Evolutionary conservation across 2,329 filamentous ascomycete genomes (phyloP), one percentile per base, ranked within the genome.

Genomic region (Pseudocercospora eumusae): DNA sequence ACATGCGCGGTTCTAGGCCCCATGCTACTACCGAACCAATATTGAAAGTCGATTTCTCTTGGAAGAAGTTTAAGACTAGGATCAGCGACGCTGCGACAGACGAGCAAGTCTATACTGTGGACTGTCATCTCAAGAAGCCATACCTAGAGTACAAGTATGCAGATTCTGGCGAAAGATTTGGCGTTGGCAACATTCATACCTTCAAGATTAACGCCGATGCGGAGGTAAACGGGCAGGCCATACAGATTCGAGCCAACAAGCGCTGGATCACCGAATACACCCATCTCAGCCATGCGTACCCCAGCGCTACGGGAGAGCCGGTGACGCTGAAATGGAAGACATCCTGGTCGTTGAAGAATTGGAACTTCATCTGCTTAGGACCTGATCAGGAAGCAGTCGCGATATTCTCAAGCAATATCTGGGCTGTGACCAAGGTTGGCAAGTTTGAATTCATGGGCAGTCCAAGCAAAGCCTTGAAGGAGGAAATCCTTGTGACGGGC

Each of bases 31-130:
- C 23, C 20, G 42, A 50, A 44, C 54, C 56, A 23, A 33, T 49
- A 49, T 57, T 63, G 33, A 47, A 53, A 31, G 53, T 60, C 50
- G 61, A 63, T 28, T 63, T 50, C n/a, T 56, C 52, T 31, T 64
- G 57, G 61, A 31, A 33, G 25, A 64, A 64, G 25, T 64, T 58
- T 54, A 45, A 53, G n/a, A 45, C 33, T 28, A 53, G 42, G 9
- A 33, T 64, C 50, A 49, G 47, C 11, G 56, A 64, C n/a, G 27
- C 47, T 8, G 20, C 33, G 47, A 56, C 57, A 18, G 33, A 31
- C 15, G 21, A 55, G 21, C 31, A 47, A 15, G 31, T 54, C 6
- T 54, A 61, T 25, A 45, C 52, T 25, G 49, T 61, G 1, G 33
- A 61, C 15, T 55, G 27, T 36, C 60, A 59, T 25, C 23, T 47